Evolutionary conservation across 306 rosid genomes (phyloP).

Genomic region (Alnus rubra): DNA sequence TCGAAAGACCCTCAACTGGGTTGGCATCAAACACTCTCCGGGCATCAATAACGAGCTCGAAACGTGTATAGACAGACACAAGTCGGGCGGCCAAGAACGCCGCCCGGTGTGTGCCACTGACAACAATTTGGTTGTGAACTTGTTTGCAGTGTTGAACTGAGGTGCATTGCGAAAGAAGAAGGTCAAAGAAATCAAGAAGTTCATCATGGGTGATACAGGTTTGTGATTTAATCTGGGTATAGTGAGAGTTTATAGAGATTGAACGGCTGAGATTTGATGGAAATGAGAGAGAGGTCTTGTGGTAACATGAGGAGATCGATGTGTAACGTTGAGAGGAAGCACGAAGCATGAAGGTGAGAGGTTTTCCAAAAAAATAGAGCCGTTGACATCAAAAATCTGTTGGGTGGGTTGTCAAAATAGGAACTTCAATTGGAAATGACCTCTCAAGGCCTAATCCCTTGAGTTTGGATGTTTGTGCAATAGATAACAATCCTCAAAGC

Average conservation of each 20-base stretch:
- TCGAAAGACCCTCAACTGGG: conserved; percentile 34
- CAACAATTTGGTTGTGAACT: conserved; percentile 54
- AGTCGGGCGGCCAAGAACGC: conserved; percentile 66
- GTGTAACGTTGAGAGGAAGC: conserved; percentile 27
- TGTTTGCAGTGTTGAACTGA: conserved; percentile 49
- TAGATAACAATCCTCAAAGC: too few species aligned
- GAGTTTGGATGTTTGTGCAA: too few species aligned
- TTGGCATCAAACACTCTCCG: conserved; percentile 44
- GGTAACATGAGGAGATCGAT: conserved; percentile 17
- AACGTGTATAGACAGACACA: conserved; percentile 47
- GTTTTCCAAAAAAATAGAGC: background rate
- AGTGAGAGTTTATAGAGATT: background rate
- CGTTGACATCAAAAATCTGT: background rate
- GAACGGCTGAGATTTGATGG: conserved; percentile 22
- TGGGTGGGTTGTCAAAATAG: too few species aligned
- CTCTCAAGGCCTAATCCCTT: too few species aligned
- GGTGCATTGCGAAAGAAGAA: conserved; percentile 40
- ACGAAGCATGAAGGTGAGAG: conserved; percentile 46
- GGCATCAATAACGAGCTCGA: conserved; percentile 46
- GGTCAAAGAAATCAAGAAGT: conserved; percentile 46
- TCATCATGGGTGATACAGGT: conserved; percentile 20
- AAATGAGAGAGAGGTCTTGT: conserved; percentile 4
- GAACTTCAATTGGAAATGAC: too few species aligned
- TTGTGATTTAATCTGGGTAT: background rate
- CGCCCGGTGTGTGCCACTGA: conserved; percentile 31